Evolutionary conservation across 306 rosid species (phyloP), one percentile per base, ranked within the genome.

Genomic region (Abrus precatorius): DNA sequence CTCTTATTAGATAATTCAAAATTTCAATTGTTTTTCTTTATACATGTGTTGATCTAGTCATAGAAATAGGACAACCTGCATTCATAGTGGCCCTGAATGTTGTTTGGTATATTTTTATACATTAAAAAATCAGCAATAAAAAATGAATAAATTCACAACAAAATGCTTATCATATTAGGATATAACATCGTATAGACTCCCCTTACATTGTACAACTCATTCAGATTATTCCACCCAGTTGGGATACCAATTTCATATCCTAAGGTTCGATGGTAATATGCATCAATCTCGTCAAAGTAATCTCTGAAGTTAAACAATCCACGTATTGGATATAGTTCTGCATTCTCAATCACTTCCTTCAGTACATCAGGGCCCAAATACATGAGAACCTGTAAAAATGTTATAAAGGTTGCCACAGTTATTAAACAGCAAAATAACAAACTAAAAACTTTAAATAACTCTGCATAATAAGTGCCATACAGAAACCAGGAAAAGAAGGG

Each of bases 311-410:
- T 85, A 84, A 95, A 95, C 91, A 95, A 90, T 70, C 99, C 99
- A 41, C 98, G 91, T 69, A 95, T 93, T 12, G 99, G 99, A 86
- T 86, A 95, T 84, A 95, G 79, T 75, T 93, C 98, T 28, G 99
- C 99, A 57, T 87, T 82, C 62, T 93, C 96, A 87, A 95, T 72
- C 7, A 82, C 90, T 75, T 90, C 96, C 88, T 69, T 91, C 82
- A 95, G 83, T 59, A 78, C 92, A 54, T 84, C 89, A 10, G 94
- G 81, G 29, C 99, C 99, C 87, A 93, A 82, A 85, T 86, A 89
- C 97, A 95, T 95, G 86, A 95, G 96, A 88, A 95, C 98, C 99
- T 93, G 92, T 6, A 45, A 38, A 63, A 32, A 81, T 60, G 72
- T 74, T 33, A 75, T 56, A 87, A 20, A 85, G 87, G 62, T 76